Evolutionary conservation across 441 rosid species (phyloP).

Genomic region (Erysimum pusillum): DNA sequence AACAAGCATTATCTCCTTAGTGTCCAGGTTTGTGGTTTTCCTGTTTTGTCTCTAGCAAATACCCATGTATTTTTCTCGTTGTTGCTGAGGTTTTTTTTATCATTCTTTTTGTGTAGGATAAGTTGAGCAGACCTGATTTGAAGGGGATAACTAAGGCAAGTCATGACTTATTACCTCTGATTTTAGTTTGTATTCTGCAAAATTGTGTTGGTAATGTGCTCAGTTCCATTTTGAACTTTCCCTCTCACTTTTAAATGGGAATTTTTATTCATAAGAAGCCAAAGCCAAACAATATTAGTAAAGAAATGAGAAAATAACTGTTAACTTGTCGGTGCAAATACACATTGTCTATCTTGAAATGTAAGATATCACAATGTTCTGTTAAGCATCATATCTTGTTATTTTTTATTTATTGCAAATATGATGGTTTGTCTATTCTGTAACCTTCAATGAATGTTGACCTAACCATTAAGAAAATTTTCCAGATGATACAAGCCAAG

Average conservation of each 20-base stretch:
- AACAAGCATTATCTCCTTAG: conserved; percentile 83
- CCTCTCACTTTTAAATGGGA: neutral
- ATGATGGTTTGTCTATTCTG: conserved; percentile 11
- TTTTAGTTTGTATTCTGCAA: too few relatives aligned
- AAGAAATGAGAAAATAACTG: neutral
- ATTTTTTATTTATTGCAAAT: neutral
- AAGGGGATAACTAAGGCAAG: conserved; percentile 81
- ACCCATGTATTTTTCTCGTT: neutral
- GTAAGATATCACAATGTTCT: neutral
- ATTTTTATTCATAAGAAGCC: neutral
- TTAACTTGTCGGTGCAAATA: neutral
- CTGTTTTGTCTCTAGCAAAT: neutral
- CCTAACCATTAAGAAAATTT: neutral
- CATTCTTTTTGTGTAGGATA: conserved; percentile 14
- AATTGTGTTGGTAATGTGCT: conserved; percentile 18
- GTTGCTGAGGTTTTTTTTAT: conserved; percentile 12
- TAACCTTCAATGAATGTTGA: neutral
- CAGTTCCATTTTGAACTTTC: neutral
- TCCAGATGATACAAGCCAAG: conserved; percentile 63
- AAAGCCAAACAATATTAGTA: neutral
- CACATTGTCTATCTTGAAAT: neutral
- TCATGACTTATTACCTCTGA: conserved; percentile 1
- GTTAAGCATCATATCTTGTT: neutral
- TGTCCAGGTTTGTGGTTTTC: conserved; percentile 65
- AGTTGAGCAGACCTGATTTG: conserved; percentile 78